A percentile compares a stretch with the other conserved stretches of the same genome.
Evolutionary conservation across 2,329 filamentous ascomycete species (phyloP).

Genomic region (Penicillium sp.): DNA sequence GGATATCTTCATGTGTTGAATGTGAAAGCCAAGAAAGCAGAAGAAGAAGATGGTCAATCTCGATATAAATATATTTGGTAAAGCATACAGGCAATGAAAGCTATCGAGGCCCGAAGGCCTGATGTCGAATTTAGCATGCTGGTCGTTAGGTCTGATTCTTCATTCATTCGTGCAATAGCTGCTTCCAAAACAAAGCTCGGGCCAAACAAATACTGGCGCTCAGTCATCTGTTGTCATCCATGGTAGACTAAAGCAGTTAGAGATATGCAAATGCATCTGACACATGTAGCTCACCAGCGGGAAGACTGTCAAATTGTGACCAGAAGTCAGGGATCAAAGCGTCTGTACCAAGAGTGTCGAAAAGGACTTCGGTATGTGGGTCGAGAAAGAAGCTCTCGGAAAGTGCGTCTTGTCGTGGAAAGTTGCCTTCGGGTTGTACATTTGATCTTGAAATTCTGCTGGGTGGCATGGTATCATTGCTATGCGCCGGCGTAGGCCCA

Average conservation of each 20-base stretch:
- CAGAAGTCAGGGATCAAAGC: slow-evolving; percentile 27
- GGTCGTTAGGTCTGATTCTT: too few species aligned
- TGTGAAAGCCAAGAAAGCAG: slow-evolving; percentile 1
- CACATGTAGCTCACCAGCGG: slow-evolving; percentile 16
- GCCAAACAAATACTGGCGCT: background rate
- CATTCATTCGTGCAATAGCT: too few species aligned
- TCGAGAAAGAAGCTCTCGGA: slow-evolving; percentile 5
- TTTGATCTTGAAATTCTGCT: background rate
- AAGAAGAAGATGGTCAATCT: slow-evolving; percentile 10
- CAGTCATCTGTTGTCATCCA: background rate
- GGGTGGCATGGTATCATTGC: background rate
- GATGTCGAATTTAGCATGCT: too few species aligned
- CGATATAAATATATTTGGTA: slow-evolving; percentile 13
- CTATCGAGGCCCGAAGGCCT: too few species aligned
- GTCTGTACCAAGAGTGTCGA: slow-evolving; percentile 20
- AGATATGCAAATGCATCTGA: background rate
- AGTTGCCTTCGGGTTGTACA: background rate
- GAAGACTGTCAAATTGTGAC: slow-evolving; percentile 30
- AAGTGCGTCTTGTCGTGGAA: background rate
- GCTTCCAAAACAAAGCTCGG: background rate
- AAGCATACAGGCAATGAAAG: background rate
- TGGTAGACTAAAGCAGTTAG: background rate
- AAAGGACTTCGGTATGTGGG: slow-evolving; percentile 17
- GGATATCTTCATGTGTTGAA: slow-evolving; percentile 10
- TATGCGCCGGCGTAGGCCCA: background rate